These are phyloP conservation scores for Malassezia sp. DNA, from an alignment of 1,284 basidiomycete genomes.

Conservation along the genomic window DNA sequence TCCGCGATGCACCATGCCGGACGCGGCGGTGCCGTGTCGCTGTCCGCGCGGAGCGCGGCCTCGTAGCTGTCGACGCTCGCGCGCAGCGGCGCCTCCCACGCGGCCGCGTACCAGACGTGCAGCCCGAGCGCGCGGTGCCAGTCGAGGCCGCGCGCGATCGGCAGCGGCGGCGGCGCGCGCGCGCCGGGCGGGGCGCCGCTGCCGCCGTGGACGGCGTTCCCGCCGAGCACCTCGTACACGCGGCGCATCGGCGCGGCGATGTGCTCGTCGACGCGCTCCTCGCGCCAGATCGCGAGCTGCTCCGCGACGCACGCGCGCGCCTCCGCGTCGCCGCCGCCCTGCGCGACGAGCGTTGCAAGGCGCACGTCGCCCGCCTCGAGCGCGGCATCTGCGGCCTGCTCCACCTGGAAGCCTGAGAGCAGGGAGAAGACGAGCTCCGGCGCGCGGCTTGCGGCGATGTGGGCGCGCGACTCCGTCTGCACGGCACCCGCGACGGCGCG, in stretches of 20 bases:
- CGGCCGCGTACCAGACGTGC: slow-evolving; percentile 75
- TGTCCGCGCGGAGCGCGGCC: slow-evolving; percentile 7
- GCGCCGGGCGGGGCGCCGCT: slow-evolving; percentile 49
- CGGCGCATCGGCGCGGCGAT: slow-evolving; percentile 62
- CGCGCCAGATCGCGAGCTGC: slow-evolving; percentile 74
- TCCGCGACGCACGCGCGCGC: slow-evolving; percentile 64
- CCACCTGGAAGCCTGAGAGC: slow-evolving; percentile 76
- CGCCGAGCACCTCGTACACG: slow-evolving; percentile 75
- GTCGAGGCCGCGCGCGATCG: slow-evolving; percentile 67
- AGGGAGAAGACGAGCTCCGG: slow-evolving; percentile 56
- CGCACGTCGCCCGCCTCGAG: slow-evolving; percentile 67
- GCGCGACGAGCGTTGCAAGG: slow-evolving; percentile 81
- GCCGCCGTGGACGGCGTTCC: slow-evolving; percentile 59
- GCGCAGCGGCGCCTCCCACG: slow-evolving; percentile 61
- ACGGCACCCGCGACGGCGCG: slow-evolving; percentile 62
- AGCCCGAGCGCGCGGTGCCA: slow-evolving; percentile 92
- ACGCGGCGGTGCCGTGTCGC: slow-evolving; percentile 41
- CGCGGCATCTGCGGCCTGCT: slow-evolving; percentile 67
- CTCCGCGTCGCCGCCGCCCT: slow-evolving; percentile 67
- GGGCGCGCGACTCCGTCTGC: slow-evolving; percentile 51
- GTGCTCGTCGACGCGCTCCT: slow-evolving; percentile 63
- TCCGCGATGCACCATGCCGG: slow-evolving; percentile 34
- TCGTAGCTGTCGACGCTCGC: slow-evolving; percentile 64
- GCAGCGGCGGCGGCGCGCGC: slow-evolving; percentile 52
- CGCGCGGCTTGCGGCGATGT: slow-evolving; percentile 31